Evolutionary conservation across 495 filamentous ascomycete genomes (phyloP).

Genomic region (Oidiodendron maius): DNA sequence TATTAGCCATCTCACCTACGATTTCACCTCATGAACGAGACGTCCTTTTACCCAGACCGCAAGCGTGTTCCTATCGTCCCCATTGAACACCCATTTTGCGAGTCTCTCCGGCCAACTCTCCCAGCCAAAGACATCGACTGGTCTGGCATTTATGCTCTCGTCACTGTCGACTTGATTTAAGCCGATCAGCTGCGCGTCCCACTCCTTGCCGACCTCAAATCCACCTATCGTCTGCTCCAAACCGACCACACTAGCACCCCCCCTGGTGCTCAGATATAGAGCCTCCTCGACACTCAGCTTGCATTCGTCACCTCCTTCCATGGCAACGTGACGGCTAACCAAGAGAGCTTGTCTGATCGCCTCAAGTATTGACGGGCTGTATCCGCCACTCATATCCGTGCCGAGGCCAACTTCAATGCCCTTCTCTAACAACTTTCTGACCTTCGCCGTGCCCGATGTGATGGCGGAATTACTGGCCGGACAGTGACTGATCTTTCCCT

Average conservation of each 20-base stretch:
- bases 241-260: conserved; percentile 73
- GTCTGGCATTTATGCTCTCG: conserved; percentile 24
- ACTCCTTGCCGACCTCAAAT: conserved; percentile 83
- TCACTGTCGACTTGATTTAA: conserved; percentile 41
- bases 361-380: conserved; percentile 69
- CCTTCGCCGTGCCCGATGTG: conserved; percentile 64
- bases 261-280: conserved; percentile 77
- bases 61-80: conserved; percentile 76
- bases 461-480: conserved; percentile 79
- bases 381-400: conserved; percentile 87
- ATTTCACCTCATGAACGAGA: conserved; percentile 58
- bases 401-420: conserved; percentile 79
- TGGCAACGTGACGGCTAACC: conserved; percentile 61
- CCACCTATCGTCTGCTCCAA: conserved; percentile 61
- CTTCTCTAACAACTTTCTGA: conserved; percentile 64
- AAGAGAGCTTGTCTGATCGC: conserved; percentile 72
- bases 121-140: conserved; percentile 82
- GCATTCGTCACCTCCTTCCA: conserved; percentile 30
- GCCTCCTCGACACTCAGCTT: conserved; percentile 80
- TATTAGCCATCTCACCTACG: too few relatives aligned
- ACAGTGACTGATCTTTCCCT: conserved; percentile 73
- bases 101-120: conserved; percentile 72
- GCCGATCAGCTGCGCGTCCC: conserved; percentile 79
- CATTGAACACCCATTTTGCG: conserved; percentile 85
- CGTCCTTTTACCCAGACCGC: conserved; percentile 77